Evolutionary conservation across 208 protist genomes (phyloP).

Genomic region (Wallacemonas sp.): DNA sequence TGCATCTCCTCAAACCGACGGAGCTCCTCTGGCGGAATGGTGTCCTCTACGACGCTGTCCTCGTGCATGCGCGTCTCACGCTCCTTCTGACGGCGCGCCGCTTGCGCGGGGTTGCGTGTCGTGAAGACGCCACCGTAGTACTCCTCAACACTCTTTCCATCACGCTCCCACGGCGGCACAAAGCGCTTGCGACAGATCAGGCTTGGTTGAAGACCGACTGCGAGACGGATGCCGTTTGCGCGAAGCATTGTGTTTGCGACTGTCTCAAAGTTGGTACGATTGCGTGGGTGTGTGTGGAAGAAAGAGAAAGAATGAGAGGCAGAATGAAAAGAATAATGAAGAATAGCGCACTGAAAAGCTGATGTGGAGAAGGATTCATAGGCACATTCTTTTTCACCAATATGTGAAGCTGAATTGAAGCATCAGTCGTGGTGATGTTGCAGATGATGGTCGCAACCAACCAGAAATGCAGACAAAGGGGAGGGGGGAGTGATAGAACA

Average conservation of each 20-base stretch:
- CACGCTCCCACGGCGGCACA: conserved; percentile 83
- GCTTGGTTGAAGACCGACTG: neutral
- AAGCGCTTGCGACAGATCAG: conserved; percentile 50
- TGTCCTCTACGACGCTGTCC: conserved; percentile 22
- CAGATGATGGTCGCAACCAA: too few species aligned
- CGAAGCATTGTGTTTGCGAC: conserved; percentile 13
- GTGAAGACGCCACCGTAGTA: conserved; percentile 77
- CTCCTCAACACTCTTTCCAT: conserved; percentile 78
- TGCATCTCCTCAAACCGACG: conserved; percentile 50
- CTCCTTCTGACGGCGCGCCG: conserved; percentile 26
- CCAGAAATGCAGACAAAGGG: too few species aligned
- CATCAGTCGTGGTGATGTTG: too few species aligned
- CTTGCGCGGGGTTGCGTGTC: conserved; percentile 69
- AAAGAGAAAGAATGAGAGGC: conserved; percentile 1
- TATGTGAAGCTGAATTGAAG: too few species aligned
- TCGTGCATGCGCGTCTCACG: conserved; percentile 38
- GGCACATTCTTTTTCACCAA: too few species aligned
- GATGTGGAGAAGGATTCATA: too few species aligned
- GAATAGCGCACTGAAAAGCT: neutral
- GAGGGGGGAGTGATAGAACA: too few species aligned
- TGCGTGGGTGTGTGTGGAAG: neutral
- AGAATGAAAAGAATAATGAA: neutral
- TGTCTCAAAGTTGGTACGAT: neutral
- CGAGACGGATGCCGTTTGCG: neutral
- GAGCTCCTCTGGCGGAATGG: conserved; percentile 41